These are phyloP conservation scores for Tremella yokohamensis DNA, from an alignment of 768 basidiomycete genomes.

Conservation along the genomic window DNA sequence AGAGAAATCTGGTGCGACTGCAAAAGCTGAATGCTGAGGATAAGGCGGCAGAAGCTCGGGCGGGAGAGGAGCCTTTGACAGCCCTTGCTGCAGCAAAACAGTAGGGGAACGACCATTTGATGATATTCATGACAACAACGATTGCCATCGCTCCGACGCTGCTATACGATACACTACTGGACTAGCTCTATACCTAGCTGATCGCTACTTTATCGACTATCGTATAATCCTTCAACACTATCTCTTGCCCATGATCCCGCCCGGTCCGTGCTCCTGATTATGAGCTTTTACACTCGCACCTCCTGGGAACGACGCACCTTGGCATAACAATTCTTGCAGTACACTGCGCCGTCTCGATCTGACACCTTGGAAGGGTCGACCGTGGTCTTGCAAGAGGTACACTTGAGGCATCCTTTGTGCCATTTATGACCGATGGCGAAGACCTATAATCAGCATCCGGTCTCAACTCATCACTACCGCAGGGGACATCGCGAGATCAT, in stretches of 20 bases:
- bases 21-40: constrained; percentile 35
- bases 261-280: constrained; percentile 36
- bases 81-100: constrained; percentile 12
- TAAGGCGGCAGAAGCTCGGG: constrained; percentile 3
- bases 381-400: constrained; percentile 34
- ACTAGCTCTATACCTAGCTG: too few relatives aligned
- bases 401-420: constrained; percentile 41
- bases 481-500: neutral
- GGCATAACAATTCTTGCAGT: constrained; percentile 46
- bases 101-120: neutral
- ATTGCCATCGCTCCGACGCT: too few relatives aligned
- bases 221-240: constrained; percentile 1
- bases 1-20: constrained; percentile 45
- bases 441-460: constrained; percentile 2
- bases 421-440: constrained; percentile 27
- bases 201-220: too few relatives aligned
- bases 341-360: constrained; percentile 38
- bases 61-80: constrained; percentile 11
- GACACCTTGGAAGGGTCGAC: constrained; percentile 44
- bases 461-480: neutral
- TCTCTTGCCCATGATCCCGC: constrained; percentile 39
- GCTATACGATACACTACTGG: too few relatives aligned
- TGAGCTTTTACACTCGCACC: constrained; percentile 6
- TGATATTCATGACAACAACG: too few relatives aligned
- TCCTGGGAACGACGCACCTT: constrained; percentile 21